Percentiles rank a stretch among this genome's conserved stretches.
These are phyloP conservation scores for Xylaria sp. DNA, from an alignment of 2,329 filamentous ascomycete genomes.

Conservation along the genomic window DNA sequence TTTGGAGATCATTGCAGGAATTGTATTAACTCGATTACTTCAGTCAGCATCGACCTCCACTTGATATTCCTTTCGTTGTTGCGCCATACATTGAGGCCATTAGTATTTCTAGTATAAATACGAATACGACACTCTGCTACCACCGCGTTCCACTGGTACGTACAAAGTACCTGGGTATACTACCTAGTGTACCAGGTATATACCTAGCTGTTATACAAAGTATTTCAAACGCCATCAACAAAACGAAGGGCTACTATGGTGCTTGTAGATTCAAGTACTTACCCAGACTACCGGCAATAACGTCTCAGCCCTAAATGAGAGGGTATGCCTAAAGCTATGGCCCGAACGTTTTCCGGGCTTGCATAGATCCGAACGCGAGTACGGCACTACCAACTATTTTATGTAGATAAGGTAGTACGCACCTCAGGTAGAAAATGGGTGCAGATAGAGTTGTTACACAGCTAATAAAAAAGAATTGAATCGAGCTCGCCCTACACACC, in stretches of 20 bases:
- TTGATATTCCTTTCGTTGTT: not conserved
- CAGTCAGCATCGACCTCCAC: not conserved
- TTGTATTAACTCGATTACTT: no score
- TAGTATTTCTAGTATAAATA: not conserved
- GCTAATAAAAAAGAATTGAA: not conserved
- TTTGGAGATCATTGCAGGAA: not conserved
- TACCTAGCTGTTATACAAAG: no score
- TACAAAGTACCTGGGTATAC: not conserved
- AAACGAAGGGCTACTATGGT: not conserved
- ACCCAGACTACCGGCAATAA: not conserved
- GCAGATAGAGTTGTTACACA: not conserved
- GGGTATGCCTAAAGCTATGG: not conserved
- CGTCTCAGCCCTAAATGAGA: not conserved
- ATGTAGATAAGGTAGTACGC: no score
- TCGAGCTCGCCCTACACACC: not conserved
- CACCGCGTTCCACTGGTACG: not conserved
- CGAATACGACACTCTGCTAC: slow-evolving; percentile 9
- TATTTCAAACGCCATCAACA: not conserved
- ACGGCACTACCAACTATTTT: slow-evolving; percentile 7
- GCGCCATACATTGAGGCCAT: not conserved
- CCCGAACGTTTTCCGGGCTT: not conserved
- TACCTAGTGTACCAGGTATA: not conserved
- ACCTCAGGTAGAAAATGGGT: not conserved
- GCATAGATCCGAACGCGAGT: slow-evolving; percentile 17
- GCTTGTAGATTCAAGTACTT: not conserved